Conservation (phyloP, 2,329 filamentous ascomycete genomes). For the Fusarium haematococcum region DNA sequence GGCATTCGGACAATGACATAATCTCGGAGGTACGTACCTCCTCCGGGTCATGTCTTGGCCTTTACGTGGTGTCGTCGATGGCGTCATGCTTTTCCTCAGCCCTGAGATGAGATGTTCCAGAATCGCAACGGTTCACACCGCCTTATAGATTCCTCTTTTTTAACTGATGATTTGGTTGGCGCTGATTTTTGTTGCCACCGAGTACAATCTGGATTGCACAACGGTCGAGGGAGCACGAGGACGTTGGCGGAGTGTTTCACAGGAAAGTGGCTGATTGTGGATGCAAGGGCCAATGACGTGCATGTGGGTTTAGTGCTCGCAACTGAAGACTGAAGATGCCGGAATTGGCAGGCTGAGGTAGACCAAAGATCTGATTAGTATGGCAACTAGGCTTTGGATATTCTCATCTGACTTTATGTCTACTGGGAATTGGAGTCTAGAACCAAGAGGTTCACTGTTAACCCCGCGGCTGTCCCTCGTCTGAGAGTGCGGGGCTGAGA, state of each 20-base stretch:
- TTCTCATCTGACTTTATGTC: neutral
- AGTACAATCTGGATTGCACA: neutral
- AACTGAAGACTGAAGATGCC: neutral
- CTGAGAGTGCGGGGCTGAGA: neutral
- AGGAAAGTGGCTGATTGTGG: neutral
- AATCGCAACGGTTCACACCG: neutral
- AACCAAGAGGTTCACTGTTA: neutral
- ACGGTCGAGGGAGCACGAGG: neutral
- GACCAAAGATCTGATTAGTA: neutral
- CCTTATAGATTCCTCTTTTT: neutral
- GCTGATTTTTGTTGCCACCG: neutral
- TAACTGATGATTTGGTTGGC: neutral
- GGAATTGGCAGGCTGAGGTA: neutral
- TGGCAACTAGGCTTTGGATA: neutral
- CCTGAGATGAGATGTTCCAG: neutral
- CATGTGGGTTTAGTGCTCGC: neutral
- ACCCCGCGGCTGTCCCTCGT: neutral
- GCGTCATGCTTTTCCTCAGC: constrained; percentile 15
- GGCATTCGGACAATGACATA: neutral
- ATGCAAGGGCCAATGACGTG: constrained; percentile 31
- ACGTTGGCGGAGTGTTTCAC: constrained; percentile 19
- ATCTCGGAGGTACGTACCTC: constrained; percentile 2
- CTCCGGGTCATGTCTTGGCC: neutral
- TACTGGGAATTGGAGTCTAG: neutral
- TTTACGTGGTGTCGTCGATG: constrained; percentile 15